These are phyloP conservation scores for Curvularia verruculosa DNA, from an alignment of 2,329 filamentous ascomycete species.

Conservation along the genomic window DNA sequence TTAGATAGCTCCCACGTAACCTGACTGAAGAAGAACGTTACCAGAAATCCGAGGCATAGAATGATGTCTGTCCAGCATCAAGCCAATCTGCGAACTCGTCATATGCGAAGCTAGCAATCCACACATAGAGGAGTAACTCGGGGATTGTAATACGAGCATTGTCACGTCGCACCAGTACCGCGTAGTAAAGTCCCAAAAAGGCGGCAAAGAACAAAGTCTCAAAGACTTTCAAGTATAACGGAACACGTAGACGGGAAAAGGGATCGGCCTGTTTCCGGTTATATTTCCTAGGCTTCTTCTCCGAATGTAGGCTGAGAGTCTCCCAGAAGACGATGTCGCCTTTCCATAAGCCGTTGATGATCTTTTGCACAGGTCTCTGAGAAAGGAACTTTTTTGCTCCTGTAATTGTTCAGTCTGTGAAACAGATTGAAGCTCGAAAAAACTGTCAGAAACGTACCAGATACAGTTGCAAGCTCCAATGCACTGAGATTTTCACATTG, in stretches of 20 bases:
- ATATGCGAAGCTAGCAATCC: slow-evolving; percentile 86
- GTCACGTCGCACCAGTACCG: slow-evolving; percentile 78
- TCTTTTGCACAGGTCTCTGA: slow-evolving; percentile 79
- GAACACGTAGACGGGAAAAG: slow-evolving; percentile 75
- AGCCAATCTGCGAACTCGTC: slow-evolving; percentile 77
- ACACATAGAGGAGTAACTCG: slow-evolving; percentile 79
- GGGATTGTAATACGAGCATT: slow-evolving; percentile 68
- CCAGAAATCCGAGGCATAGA: slow-evolving; percentile 48
- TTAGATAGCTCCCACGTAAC: slow-evolving; percentile 6
- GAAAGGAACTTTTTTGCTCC: slow-evolving; percentile 80
- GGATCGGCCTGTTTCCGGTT: slow-evolving; percentile 56
- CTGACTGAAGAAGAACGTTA: slow-evolving; percentile 57
- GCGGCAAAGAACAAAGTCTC: slow-evolving; percentile 80
- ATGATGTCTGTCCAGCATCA: slow-evolving; percentile 80
- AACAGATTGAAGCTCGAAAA: too few species aligned
- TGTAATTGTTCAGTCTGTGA: too few species aligned
- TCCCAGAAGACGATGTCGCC: slow-evolving; percentile 91
- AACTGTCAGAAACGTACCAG: too few species aligned
- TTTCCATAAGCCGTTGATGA: slow-evolving; percentile 80
- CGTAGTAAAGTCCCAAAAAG: slow-evolving; percentile 82
- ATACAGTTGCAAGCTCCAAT: slow-evolving; percentile 82
- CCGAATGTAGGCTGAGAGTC: slow-evolving; percentile 71
- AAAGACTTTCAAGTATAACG: slow-evolving; percentile 82
- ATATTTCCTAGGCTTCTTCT: slow-evolving; percentile 79
- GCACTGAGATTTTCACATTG: slow-evolving; percentile 82